Evolutionary conservation across 2,329 filamentous ascomycete species (phyloP).

Genomic region (Lanzia echinophila): DNA sequence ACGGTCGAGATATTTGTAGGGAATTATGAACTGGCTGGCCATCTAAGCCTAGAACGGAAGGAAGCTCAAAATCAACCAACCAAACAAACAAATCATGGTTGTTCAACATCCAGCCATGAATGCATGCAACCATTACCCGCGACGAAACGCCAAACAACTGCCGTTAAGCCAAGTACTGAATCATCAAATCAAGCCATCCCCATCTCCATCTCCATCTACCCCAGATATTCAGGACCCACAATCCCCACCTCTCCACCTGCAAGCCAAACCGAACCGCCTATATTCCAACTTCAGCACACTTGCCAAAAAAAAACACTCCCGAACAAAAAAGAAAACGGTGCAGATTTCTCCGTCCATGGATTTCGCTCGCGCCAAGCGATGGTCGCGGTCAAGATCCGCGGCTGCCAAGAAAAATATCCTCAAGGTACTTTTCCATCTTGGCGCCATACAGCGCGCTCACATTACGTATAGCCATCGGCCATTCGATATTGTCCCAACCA

Average conservation of each 20-base stretch:
- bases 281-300: neutral
- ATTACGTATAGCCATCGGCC: neutral
- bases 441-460: neutral
- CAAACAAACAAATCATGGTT: too few species aligned
- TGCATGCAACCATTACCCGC: neutral
- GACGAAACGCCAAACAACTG: neutral
- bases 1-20: neutral
- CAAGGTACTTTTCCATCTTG: neutral
- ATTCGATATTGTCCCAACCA: too few species aligned
- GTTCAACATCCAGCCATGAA: too few species aligned
- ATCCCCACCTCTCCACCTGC: neutral
- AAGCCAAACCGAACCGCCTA: too few species aligned
- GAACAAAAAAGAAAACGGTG: neutral
- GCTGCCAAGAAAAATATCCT: neutral
- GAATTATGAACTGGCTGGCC: neutral
- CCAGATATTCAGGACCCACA: neutral
- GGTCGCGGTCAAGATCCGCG: neutral
- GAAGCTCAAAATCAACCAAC: neutral
- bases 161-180: neutral
- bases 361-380: neutral
- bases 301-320: neutral
- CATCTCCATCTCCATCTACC: too few species aligned
- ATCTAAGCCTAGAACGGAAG: neutral
- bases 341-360: neutral
- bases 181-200: neutral